Evolutionary conservation across 495 filamentous ascomycete species (phyloP).

Genomic region (Tuber microsphaerosporum): DNA sequence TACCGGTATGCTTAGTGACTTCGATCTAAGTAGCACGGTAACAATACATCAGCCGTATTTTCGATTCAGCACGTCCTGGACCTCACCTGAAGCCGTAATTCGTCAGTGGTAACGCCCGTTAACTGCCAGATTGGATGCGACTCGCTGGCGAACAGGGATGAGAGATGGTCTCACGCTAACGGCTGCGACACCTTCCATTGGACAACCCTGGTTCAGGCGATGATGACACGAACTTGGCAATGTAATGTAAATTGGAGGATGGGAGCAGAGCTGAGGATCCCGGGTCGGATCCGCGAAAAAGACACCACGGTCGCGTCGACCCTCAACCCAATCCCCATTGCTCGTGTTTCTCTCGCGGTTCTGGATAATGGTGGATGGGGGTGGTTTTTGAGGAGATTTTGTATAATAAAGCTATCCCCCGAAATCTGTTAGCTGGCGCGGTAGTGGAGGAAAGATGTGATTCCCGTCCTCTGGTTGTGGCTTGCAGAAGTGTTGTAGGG

Average conservation of each 20-base stretch:
- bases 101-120: not conserved
- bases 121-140: not conserved
- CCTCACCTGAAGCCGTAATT: not conserved
- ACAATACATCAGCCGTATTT: not conserved
- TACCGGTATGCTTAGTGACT: not conserved
- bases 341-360: not conserved
- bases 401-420: not conserved
- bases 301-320: not conserved
- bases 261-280: not conserved
- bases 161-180: slow-evolving; percentile 1
- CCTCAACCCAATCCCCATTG: not conserved
- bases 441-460: not conserved
- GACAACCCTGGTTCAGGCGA: not conserved
- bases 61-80: not conserved
- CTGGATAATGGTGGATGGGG: not conserved
- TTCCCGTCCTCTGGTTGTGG: slow-evolving; percentile 11
- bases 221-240: slow-evolving; percentile 3
- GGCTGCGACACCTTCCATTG: not conserved
- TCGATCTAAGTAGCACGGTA: not conserved
- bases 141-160: not conserved
- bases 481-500: slow-evolving; percentile 18
- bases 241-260: not conserved
- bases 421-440: not conserved
- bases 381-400: not conserved
- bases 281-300: not conserved